These are phyloP conservation scores for Ganoderma multipileum DNA, from an alignment of 1,284 basidiomycete species.

Conservation along the genomic window DNA sequence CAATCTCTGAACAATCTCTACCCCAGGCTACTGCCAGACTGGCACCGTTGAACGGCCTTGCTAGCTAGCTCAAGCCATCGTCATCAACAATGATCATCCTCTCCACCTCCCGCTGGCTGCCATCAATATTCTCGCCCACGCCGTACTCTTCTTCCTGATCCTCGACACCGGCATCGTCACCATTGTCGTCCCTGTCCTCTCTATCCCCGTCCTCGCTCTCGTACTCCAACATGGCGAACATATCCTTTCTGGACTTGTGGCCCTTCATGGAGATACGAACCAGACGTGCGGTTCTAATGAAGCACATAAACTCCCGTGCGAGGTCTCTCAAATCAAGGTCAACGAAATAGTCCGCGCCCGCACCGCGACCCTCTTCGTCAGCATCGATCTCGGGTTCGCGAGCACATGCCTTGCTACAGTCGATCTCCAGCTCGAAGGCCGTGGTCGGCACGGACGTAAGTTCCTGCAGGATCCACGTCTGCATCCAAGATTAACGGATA, in stretches of 20 bases:
- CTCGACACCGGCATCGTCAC: not conserved
- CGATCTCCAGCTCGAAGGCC: not conserved
- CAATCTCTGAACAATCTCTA: no score
- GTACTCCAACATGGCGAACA: not conserved
- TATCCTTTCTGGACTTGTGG: not conserved
- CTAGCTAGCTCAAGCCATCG: not conserved
- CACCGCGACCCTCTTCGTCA: not conserved
- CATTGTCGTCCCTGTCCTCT: not conserved
- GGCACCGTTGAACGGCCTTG: no score
- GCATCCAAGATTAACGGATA: not conserved
- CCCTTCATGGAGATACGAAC: not conserved
- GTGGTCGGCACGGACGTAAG: not conserved
- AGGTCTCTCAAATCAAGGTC: not conserved
- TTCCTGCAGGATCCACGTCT: not conserved
- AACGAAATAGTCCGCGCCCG: not conserved
- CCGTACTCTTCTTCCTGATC: not conserved
- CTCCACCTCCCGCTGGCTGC: not conserved
- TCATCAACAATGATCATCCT: not conserved
- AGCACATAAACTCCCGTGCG: not conserved
- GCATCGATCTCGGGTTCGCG: not conserved
- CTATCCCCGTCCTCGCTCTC: not conserved
- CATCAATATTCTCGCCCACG: not conserved
- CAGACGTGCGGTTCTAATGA: not conserved
- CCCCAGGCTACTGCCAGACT: no score
- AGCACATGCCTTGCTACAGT: not conserved